Conservation (phyloP, 768 basidiomycete genomes). For the Lactifluus rugatus region DNA sequence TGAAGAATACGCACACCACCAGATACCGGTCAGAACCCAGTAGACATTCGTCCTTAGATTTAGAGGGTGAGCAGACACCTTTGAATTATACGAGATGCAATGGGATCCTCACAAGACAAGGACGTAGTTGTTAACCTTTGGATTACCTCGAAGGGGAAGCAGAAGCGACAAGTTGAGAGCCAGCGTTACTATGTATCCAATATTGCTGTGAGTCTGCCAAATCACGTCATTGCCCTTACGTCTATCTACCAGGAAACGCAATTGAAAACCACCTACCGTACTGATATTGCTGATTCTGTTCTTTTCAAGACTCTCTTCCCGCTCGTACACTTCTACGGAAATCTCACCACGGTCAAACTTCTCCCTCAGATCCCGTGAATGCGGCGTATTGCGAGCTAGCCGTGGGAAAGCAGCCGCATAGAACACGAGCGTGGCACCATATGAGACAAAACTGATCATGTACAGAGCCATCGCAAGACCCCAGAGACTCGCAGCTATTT, state of each 20-base stretch:
- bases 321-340: slow-evolving; percentile 52
- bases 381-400: slow-evolving; percentile 67
- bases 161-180: slow-evolving; percentile 62
- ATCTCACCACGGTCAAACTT: slow-evolving; percentile 54
- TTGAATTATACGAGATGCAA: neutral
- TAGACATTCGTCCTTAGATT: slow-evolving; percentile 51
- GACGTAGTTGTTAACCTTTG: slow-evolving; percentile 65
- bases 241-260: slow-evolving; percentile 10
- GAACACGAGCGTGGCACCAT: slow-evolving; percentile 75
- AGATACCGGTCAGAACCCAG: slow-evolving; percentile 72
- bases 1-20: slow-evolving; percentile 62
- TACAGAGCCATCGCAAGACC: slow-evolving; percentile 67
- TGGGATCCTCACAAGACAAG: slow-evolving; percentile 47
- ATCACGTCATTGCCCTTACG: neutral
- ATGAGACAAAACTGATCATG: slow-evolving; percentile 70
- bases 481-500: slow-evolving; percentile 57
- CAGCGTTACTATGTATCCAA: slow-evolving; percentile 60
- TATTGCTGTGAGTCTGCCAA: slow-evolving; percentile 58
- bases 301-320: slow-evolving; percentile 72
- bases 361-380: slow-evolving; percentile 44
- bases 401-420: slow-evolving; percentile 73
- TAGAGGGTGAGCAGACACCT: neutral
- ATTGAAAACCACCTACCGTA: slow-evolving; percentile 40
- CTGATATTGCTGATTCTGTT: slow-evolving; percentile 80
- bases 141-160: slow-evolving; percentile 47